Conservation (phyloP, 176 grass and related monocot genomes). For the sorghum (Sorghum bicolor) region Sorghum_bicolor_NCBIv3 NC_012870.2:66127501-66128000, state of each 20-base stretch:
- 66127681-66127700: not conserved
- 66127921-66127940: constrained; percentile 97
- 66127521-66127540: constrained; percentile 64
- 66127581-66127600: constrained; percentile 17
- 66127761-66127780: constrained; percentile 3
- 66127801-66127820: not conserved
- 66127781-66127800: not conserved
- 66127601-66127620: not conserved
- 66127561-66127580: constrained; percentile 80
- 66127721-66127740: not conserved
- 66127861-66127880: not conserved
- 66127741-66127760: not conserved
- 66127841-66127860: constrained; percentile 2
- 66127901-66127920: constrained; percentile 76
- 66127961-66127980: constrained; percentile 69
- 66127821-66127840: constrained; percentile 2
- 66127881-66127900: not conserved
- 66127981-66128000: constrained; percentile 27
- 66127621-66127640: not conserved
- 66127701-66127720: constrained; percentile 1
- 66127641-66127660: not conserved
- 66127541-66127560: constrained; percentile 88
- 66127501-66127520: constrained; percentile 17
- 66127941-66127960: constrained; percentile 75
- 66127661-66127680: not conserved